Evolutionary conservation across 1,139 yeast genomes (phyloP).

Genomic region (Suhomyces terraborum): DNA sequence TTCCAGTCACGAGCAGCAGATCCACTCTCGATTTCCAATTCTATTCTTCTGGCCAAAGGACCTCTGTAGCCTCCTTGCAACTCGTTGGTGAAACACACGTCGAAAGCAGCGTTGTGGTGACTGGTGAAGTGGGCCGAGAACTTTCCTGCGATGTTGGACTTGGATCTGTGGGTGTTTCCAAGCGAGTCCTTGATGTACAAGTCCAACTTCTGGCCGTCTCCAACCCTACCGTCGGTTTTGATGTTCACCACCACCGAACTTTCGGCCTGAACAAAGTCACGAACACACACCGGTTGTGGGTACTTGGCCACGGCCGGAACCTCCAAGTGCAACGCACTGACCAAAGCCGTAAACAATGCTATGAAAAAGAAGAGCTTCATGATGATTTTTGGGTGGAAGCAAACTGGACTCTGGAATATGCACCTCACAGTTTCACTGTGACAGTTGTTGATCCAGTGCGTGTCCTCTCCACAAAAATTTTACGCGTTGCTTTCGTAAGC

Average conservation of each 20-base stretch:
- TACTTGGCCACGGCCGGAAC: slow-evolving; percentile 34
- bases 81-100: slow-evolving; percentile 82
- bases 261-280: slow-evolving; percentile 84
- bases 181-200: slow-evolving; percentile 62
- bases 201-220: slow-evolving; percentile 83
- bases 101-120: slow-evolving; percentile 80
- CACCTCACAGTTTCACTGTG: too few species aligned
- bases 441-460: slow-evolving; percentile 8
- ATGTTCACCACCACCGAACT: slow-evolving; percentile 84
- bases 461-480: slow-evolving; percentile 10
- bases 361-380: slow-evolving; percentile 19
- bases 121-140: slow-evolving; percentile 80
- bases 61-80: slow-evolving; percentile 39
- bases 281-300: slow-evolving; percentile 63
- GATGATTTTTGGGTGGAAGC: not conserved
- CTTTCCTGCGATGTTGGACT: slow-evolving; percentile 65
- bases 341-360: slow-evolving; percentile 19
- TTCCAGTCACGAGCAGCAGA: slow-evolving; percentile 98
- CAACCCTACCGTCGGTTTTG: slow-evolving; percentile 67
- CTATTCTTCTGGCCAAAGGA: slow-evolving; percentile 58
- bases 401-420: slow-evolving; percentile 2
- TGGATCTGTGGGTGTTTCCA: slow-evolving; percentile 71
- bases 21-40: slow-evolving; percentile 91
- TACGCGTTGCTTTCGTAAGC: slow-evolving; percentile 12
- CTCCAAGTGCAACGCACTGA: slow-evolving; percentile 42